A percentile compares a stretch with the other conserved stretches of the same genome.
Evolutionary conservation across 1,284 basidiomycete species (phyloP).

Genomic region (Coniferiporia weirii): DNA sequence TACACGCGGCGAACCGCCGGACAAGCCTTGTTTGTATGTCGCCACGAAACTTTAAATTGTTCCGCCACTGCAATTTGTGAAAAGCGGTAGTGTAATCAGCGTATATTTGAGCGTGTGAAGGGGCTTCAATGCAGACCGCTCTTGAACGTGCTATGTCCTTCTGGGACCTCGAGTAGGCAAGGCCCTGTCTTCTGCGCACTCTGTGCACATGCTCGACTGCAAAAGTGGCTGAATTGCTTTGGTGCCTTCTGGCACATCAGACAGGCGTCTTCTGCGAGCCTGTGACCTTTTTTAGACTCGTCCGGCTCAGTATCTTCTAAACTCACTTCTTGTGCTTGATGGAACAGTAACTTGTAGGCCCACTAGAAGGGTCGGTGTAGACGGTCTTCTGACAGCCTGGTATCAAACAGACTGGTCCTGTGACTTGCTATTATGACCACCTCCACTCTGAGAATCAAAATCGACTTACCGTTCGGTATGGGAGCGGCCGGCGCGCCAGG

Average conservation of each 20-base stretch:
- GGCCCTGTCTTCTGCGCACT: conserved; percentile 49
- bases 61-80: conserved; percentile 40
- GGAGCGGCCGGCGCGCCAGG: neutral
- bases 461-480: neutral
- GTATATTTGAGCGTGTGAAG: neutral
- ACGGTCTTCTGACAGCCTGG: conserved; percentile 46
- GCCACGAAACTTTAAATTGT: conserved; percentile 65
- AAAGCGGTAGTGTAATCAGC: conserved; percentile 8
- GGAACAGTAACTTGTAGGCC: conserved; percentile 41
- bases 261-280: conserved; percentile 41
- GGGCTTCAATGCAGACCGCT: conserved; percentile 40
- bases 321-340: conserved; percentile 43
- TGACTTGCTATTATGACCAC: neutral
- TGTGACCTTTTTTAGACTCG: conserved; percentile 20
- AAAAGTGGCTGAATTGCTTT: conserved; percentile 56
- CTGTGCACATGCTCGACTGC: conserved; percentile 45
- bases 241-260: conserved; percentile 48
- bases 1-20: conserved; percentile 53
- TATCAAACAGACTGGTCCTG: conserved; percentile 41
- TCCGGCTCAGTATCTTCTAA: neutral
- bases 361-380: conserved; percentile 31
- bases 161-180: conserved; percentile 52
- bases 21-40: conserved; percentile 45
- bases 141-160: conserved; percentile 52
- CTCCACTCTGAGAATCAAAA: neutral